Evolutionary conservation across 371 early-diverging fungal species (phyloP), one percentile per base, ranked within the genome.

Genomic region (Rhizopus delemar): DNA sequence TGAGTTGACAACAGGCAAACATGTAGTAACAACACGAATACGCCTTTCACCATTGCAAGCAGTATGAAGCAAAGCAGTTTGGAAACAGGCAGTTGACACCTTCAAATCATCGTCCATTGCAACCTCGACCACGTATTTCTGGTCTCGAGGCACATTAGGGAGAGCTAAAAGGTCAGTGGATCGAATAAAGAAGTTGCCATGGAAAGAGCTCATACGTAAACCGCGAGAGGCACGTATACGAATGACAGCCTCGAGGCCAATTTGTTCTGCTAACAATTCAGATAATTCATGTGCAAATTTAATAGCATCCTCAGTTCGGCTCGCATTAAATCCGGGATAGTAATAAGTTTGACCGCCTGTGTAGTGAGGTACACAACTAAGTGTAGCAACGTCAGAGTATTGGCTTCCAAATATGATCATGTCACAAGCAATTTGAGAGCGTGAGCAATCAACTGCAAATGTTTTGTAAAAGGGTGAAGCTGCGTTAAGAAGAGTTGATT

Each of bases 181-280:
- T 8, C 97, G 95, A 28, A 96, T 82, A 74, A 97, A 97, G 73
- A 95, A 97, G 86, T 96, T 95, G 33, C 99, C 99, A 62, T 95
- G 93, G 82, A 91, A 97, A 9, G 93, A 85, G 29, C 86, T 88
- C 89, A 92, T 90, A 51, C 86, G 85, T 53, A 95, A 51, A 32
- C 93, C 96, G 60, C 91, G 91, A 13, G 93, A 93, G 7, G 95
- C 93, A 56, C 99, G 87, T n/a, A 99, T 89, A 49, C 99, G 87
- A 71, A 99, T 86, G 15, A 99, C 97, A 5, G 97, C 98, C 63
- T 99, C 98, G 45, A 96, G 75, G 13, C 93, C 96, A 63, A 95
- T 82, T 41, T 91, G 86, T 31, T 91, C 85, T 4, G 89, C 82
- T 41, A 99, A 74, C 68, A 92, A 89, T 53, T 92, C 88, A 3